These are phyloP conservation scores for Xylariaceae sp. DNA, from an alignment of 2,329 filamentous ascomycete species.

Conservation along the genomic window DNA sequence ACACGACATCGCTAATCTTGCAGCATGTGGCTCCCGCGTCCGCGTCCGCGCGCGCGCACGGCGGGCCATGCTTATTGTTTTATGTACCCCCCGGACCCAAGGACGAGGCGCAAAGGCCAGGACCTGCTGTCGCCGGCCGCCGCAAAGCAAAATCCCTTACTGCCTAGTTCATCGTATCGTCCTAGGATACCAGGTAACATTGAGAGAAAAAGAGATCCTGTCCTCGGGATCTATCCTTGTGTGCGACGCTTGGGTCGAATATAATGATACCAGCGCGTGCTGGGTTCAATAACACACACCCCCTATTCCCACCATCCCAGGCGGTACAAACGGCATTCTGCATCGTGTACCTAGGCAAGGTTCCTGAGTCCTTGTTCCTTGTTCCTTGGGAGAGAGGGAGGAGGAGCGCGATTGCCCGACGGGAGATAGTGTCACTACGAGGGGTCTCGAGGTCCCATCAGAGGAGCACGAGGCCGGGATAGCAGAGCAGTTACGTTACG, in stretches of 20 bases:
- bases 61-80: conserved; percentile 13
- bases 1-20: conserved; percentile 37
- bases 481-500: neutral
- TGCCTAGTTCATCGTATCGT: conserved; percentile 11
- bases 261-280: conserved; percentile 7
- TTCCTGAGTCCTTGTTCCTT: conserved; percentile 17
- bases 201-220: no score
- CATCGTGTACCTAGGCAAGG: conserved; percentile 22
- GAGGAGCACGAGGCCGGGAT: neutral
- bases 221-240: conserved; percentile 16
- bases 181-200: neutral
- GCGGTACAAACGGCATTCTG: conserved; percentile 26
- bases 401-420: conserved; percentile 21
- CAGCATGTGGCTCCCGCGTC: conserved; percentile 24
- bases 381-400: neutral
- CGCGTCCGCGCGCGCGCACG: no score
- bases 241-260: conserved; percentile 15
- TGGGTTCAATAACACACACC: neutral
- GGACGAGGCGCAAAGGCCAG: neutral
- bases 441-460: conserved; percentile 3
- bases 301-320: conserved; percentile 7
- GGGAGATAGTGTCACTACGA: conserved; percentile 14
- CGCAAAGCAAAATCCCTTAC: neutral
- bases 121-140: conserved; percentile 12
- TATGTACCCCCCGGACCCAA: conserved; percentile 12